These are phyloP conservation scores for Magnaporthiopsis rhizophila DNA, from an alignment of 2,329 filamentous ascomycete genomes.

Conservation along the genomic window DNA sequence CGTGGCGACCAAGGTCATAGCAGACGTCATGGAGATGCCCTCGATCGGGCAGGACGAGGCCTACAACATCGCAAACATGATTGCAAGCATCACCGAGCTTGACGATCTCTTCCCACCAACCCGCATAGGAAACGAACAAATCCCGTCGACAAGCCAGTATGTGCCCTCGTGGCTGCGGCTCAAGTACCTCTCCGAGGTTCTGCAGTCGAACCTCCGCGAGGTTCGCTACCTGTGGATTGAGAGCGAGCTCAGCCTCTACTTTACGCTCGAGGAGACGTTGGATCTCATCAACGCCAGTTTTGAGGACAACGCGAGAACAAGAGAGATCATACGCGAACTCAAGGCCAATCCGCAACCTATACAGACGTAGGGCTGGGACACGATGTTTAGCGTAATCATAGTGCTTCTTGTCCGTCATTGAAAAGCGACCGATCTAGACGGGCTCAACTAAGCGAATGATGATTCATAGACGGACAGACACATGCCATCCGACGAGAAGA, in stretches of 20 bases:
- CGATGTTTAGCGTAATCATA: not conserved
- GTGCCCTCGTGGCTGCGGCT: constrained; percentile 54
- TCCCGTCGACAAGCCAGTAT: constrained; percentile 52
- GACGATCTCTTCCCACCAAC: constrained; percentile 52
- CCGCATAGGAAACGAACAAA: constrained; percentile 24
- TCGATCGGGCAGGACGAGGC: constrained; percentile 58
- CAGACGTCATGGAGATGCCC: constrained; percentile 53
- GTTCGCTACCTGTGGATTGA: constrained; percentile 57
- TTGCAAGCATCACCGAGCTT: constrained; percentile 47
- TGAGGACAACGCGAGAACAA: constrained; percentile 52
- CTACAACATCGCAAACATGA: constrained; percentile 51
- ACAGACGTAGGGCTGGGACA: not conserved
- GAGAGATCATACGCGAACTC: constrained; percentile 52
- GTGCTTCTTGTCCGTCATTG: not conserved
- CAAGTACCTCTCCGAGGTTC: constrained; percentile 55
- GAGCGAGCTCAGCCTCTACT: constrained; percentile 57
- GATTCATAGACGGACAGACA: not conserved
- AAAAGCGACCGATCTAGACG: too few species aligned
- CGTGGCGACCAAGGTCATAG: constrained; percentile 50
- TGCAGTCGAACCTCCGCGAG: constrained; percentile 59
- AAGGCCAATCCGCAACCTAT: constrained; percentile 39
- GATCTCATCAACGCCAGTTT: constrained; percentile 57
- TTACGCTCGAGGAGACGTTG: constrained; percentile 51
- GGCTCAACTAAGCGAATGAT: not conserved
- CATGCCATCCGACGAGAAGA: not conserved